phyloP scores from a whole-genome alignment of 2,329 filamentous ascomycete genomes.

The Coniella lustricola region DNA sequence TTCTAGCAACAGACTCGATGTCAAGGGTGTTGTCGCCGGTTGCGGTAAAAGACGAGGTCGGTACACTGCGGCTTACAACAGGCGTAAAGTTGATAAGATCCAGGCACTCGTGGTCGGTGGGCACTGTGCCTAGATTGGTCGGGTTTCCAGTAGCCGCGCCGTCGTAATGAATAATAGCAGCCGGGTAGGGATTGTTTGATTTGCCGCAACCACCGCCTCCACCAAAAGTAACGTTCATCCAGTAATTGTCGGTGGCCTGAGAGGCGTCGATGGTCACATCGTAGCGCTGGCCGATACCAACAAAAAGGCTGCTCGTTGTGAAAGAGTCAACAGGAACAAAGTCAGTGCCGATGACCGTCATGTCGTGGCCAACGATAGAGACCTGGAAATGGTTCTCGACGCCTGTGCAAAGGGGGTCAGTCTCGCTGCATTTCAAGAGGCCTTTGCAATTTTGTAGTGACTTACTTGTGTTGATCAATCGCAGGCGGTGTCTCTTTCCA shows the following conservation, averaged over 20 bases:
- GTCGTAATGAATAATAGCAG: conserved; percentile 33
- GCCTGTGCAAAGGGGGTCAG: no score
- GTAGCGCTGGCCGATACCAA: conserved; percentile 41
- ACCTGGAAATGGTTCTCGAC: conserved; percentile 23
- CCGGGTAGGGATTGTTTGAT: conserved; percentile 26
- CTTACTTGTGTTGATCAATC: conserved; percentile 39
- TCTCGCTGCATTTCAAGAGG: no score
- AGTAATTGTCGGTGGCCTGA: conserved; percentile 29
- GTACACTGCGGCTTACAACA: conserved; percentile 22
- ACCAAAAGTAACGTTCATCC: conserved; percentile 31
- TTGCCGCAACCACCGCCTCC: conserved; percentile 25
- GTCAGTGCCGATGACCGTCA: conserved; percentile 46
- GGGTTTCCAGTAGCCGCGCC: conserved; percentile 26
- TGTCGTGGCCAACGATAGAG: conserved; percentile 40
- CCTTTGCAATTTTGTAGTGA: no score
- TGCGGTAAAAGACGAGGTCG: conserved; percentile 22
- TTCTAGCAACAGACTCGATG: conserved; percentile 19
- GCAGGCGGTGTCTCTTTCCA: conserved; percentile 41
- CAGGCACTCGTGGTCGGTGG: conserved; percentile 11
- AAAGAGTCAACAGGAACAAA: conserved; percentile 45
- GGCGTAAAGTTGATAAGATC: conserved; percentile 33
- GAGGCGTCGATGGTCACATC: conserved; percentile 41
- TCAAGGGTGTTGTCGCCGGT: conserved; percentile 22
- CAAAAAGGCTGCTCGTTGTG: conserved; percentile 39
- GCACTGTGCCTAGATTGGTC: conserved; percentile 23